Base-by-base conservation (phyloP, 2,329 filamentous ascomycete genomes). In the Phyllosticta capitalensis region DNA sequence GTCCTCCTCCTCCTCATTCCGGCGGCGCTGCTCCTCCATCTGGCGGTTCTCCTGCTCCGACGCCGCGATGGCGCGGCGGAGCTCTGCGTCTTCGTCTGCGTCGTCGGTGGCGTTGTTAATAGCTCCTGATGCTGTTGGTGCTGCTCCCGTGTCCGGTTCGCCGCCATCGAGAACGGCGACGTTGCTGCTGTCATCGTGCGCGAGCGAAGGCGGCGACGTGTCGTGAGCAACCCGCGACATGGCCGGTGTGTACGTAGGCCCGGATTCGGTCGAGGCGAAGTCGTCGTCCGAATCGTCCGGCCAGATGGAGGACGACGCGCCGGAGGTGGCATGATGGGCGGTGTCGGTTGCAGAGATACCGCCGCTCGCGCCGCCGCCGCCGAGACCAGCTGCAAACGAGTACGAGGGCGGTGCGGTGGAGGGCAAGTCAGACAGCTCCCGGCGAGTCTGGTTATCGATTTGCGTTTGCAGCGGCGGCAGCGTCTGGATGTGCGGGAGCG, bases 1-100 rank as follows among this genome's bases (percentile, higher is more conserved):
- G 59, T 90, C 83, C 68, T 92, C 87, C 67, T 91, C 88, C 71
- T 24, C 81, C 78, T 56, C 69, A 69, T 72, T 70, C 66, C 69
- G 70, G 65, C 64, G 61, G 5, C 65, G 67, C 3, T 65, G 64
- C n/a, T 66, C 66, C 26, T 65, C 62, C 24, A 61, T 63, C 52
- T 62, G 63, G 59, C 38, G 52, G 17, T 20, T 17, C 26, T 61
- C 59, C 33, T 69, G 33, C 65, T 69, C 54, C 63, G 62, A 28
- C 72, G 55, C 33, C 14, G 69, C 69, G 22, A 75, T 64, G 56
- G 73, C 72, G 6, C 68, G 66, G 53, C 67, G 67, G 22, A 69
- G 68, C 20, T 74, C 71, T 20, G 71, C 72, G 45, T 74, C 69
- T 5, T 72, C 69, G 52, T 72, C 20, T 7, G n/a, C 51, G 52